These are phyloP conservation scores for Thinopyrum elongatum DNA, from an alignment of 176 grass and related monocot species.

Conservation along the genomic window DNA sequence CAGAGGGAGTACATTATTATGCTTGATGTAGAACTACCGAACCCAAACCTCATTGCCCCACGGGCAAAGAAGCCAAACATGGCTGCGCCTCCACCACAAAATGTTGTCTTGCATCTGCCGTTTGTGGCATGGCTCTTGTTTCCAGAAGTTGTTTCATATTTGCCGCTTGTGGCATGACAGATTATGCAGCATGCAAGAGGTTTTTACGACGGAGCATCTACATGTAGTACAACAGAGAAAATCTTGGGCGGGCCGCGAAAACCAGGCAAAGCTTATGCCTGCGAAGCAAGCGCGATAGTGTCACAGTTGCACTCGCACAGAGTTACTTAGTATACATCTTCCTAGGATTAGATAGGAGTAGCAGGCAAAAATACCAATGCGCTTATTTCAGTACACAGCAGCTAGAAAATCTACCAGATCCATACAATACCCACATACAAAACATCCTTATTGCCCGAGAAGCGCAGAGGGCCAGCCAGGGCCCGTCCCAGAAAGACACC, in stretches of 20 bases:
- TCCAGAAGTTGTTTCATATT: not conserved
- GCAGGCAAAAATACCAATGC: slow-evolving; percentile 24
- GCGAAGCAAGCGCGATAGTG: not conserved
- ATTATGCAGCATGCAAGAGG: not conserved
- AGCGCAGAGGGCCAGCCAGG: not conserved
- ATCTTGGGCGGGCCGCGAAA: slow-evolving; percentile 22
- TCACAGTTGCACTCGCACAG: not conserved
- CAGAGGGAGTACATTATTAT: too few relatives aligned
- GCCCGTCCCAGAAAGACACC: not conserved
- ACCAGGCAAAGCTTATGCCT: slow-evolving; percentile 28
- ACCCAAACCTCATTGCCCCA: not conserved
- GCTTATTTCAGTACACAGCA: slow-evolving; percentile 46
- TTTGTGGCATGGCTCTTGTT: not conserved
- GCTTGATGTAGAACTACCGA: not conserved
- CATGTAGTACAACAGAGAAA: not conserved
- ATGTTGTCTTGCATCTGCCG: not conserved
- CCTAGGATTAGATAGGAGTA: slow-evolving; percentile 37
- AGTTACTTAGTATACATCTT: slow-evolving; percentile 41
- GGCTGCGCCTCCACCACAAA: not conserved
- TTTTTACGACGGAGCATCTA: not conserved
- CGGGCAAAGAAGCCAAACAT: not conserved
- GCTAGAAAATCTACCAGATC: slow-evolving; percentile 33
- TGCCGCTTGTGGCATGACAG: too few relatives aligned
- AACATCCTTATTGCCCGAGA: slow-evolving; percentile 27
- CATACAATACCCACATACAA: slow-evolving; percentile 41